Evolutionary conservation across 768 basidiomycete species (phyloP).

Genomic region (Leccinum disarticulatum): DNA sequence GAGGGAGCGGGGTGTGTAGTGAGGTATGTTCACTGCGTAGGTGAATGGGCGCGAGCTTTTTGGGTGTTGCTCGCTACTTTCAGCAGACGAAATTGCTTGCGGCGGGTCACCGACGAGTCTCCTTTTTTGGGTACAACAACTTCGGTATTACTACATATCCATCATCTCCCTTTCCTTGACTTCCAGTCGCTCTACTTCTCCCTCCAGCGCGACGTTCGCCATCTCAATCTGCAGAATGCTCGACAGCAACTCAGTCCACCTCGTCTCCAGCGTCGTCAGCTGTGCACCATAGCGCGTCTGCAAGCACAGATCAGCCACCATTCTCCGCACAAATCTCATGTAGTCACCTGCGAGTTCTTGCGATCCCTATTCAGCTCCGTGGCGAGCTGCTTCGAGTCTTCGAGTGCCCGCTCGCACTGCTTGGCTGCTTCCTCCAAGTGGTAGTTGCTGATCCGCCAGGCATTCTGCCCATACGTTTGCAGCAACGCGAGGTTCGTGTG

Average conservation of each 20-base stretch:
- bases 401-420: constrained; percentile 68
- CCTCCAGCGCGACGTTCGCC: constrained; percentile 88
- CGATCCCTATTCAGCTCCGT: constrained; percentile 86
- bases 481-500: constrained; percentile 81
- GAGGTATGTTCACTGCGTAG: constrained; percentile 10
- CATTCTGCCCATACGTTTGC: constrained; percentile 86
- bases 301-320: constrained; percentile 1
- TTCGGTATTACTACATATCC: constrained; percentile 21
- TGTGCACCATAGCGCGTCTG: constrained; percentile 81
- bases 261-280: constrained; percentile 75
- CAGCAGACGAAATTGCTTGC: constrained; percentile 17
- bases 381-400: constrained; percentile 74
- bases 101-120: constrained; percentile 14
- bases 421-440: constrained; percentile 76
- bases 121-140: constrained; percentile 26
- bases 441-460: constrained; percentile 91
- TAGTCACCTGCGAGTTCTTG: constrained; percentile 76
- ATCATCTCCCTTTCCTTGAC: constrained; percentile 62
- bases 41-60: constrained; percentile 1
- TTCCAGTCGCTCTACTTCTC: constrained; percentile 65
- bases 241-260: constrained; percentile 93
- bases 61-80: neutral
- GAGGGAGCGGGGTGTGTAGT: neutral
- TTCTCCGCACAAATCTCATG: neutral
- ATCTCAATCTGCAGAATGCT: constrained; percentile 92